Evolutionary conservation across 1,284 basidiomycete species (phyloP).

Genomic region (Hortiboletus rubellus): DNA sequence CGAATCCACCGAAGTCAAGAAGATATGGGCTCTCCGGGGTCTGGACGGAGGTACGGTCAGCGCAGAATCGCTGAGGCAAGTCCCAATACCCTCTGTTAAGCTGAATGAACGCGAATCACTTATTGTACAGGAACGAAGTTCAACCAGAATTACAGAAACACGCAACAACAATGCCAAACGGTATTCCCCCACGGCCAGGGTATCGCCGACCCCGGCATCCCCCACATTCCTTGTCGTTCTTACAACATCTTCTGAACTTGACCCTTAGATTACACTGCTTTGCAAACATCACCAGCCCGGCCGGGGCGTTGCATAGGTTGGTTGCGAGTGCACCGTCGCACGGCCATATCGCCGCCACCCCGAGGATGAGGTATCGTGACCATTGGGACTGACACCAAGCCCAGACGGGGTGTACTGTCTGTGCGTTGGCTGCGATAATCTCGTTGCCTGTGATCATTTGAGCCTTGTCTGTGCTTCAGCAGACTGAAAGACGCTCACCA

Average conservation of each 20-base stretch:
- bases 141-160: background rate
- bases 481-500: conserved; percentile 29
- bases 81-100: background rate
- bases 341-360: background rate
- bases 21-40: background rate
- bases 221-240: background rate
- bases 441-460: conserved; percentile 64
- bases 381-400: background rate
- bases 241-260: background rate
- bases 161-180: background rate
- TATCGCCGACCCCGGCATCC: background rate
- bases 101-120: background rate
- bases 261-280: background rate
- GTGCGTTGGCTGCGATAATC: conserved; percentile 86
- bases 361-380: background rate
- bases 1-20: background rate
- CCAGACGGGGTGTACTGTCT: conserved; percentile 39
- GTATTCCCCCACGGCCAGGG: background rate
- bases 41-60: too few relatives aligned
- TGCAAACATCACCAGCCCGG: background rate
- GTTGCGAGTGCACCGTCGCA: background rate
- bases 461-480: background rate
- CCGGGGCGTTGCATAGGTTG: background rate
- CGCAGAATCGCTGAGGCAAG: background rate
- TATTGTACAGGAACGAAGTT: background rate